Base-by-base conservation (phyloP, 108 stramenopile species). In the Pseudonitzschia multiseries region DNA sequence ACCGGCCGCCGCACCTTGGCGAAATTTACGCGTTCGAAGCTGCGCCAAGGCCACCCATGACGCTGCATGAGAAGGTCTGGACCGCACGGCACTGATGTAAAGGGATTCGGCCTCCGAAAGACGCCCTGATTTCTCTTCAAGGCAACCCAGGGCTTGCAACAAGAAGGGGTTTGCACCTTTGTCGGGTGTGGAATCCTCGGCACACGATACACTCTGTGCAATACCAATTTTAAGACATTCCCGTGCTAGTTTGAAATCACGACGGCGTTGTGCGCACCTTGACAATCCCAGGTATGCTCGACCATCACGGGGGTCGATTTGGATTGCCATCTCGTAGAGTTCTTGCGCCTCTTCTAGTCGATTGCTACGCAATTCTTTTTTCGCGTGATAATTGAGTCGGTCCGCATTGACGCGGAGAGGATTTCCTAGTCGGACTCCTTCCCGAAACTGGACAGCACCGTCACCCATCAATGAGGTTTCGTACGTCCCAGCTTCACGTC, bases 21-120 rank as follows among this genome's bases (percentile, higher is more conserved):
- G 83, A 44, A 95, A 80, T 74, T 91, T 89, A 31, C 86, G 82
- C 13, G 89, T 91, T 28, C 94, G 86, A 4, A 95, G 73, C 70
- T 95, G 94, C 62, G 86, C 94, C 72, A 95, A 70, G 1, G 89
- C 66, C 1, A 95, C 89, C 93, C 92, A 95, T 17, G 86, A 86
- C 1, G 94, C 94, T 0, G 91, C 91, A 79, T 95, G 91, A n/a
- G 87, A 89, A 29, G 94, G 90, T 24, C 88, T 67, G 26, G 86
- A 86, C 64, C 78, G 75, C 20, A 80, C 79, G 3, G 90, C 90
- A 53, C 81, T 75, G 24, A 91, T 70, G 66, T 91, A 95, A 32
- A 90, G 62, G 14, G 84, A 76, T 70, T 95, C 94, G 9, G 94
- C 94, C 65, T 84, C 78, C 24, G 86, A 56, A 43, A 93, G 77